Evolutionary conservation across 805 yeast species (phyloP), one percentile per base, ranked within the genome.

Genomic region (Naumovozyma castellii): DNA sequence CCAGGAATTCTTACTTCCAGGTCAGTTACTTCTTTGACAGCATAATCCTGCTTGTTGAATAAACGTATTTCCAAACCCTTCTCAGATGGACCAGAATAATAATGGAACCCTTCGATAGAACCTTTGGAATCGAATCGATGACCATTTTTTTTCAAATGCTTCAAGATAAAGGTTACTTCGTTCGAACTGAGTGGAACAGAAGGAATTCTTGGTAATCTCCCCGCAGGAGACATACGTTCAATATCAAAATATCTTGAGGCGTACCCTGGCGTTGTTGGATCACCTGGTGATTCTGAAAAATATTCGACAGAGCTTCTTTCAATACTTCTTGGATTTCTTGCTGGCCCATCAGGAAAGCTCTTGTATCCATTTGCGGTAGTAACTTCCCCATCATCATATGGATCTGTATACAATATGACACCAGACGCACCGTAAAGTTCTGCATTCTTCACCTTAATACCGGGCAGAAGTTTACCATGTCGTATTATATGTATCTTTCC

Each of bases 201-300:
- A 0, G 81, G 81, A 6, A 77, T 72, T 22, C 59, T 58, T 0
- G 80, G 80, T 4, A 73, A 59, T 20, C 61, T 64, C 5, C 60
- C 64, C 15, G 56, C 50, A 0, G 78, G 73, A 15, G 67, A 56
- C 3, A 56, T 43, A 35, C 75, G 52, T 42, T 62, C 68, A 29
- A 64, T 59, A 32, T 65, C 54, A 5, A 53, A 53, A 12, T 43
- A 45, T 22, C 71, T 72, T 17, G 83, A 73, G 2, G 84, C 71
- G 62, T 74, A 75, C 3, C 84, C 85, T 5, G 85, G 84, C 2
- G 87, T 79, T 0, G 87, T 77, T 28, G 88, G 88, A 53, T 81
- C 90, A 10, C 88, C 88, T 0, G 87, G 85, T 37, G 68, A 67
- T 25, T 73, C 74, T 3, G 76, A 71, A 41, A 77, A 65, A 44